Evolutionary conservation across 2,329 filamentous ascomycete genomes (phyloP).

Genomic region (Penicillium sp.): DNA sequence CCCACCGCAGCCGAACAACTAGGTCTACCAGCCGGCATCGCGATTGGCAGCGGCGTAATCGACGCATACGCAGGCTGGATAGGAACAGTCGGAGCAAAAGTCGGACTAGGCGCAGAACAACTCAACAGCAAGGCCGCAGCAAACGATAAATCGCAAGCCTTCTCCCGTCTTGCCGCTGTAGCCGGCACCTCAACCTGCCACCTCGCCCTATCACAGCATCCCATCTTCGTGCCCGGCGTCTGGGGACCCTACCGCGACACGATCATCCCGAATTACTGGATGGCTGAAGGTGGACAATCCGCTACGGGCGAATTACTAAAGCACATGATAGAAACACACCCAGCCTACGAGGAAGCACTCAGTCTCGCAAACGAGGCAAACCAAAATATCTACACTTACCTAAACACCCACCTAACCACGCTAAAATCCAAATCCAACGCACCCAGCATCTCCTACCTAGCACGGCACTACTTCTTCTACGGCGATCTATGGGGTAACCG

Average conservation of each 20-base stretch:
- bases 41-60: slow-evolving; percentile 94
- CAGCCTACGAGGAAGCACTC: slow-evolving; percentile 79
- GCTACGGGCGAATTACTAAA: slow-evolving; percentile 94
- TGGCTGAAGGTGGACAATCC: slow-evolving; percentile 95
- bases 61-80: slow-evolving; percentile 99
- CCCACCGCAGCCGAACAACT: slow-evolving; percentile 82
- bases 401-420: slow-evolving; percentile 82
- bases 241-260: slow-evolving; percentile 98
- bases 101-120: slow-evolving; percentile 71
- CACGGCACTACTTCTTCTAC: slow-evolving; percentile 97
- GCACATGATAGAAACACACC: slow-evolving; percentile 93
- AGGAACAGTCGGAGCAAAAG: slow-evolving; percentile 96
- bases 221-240: slow-evolving; percentile 91
- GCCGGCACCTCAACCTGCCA: slow-evolving; percentile 98
- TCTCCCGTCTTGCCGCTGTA: slow-evolving; percentile 88
- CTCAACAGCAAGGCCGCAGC: slow-evolving; percentile 70
- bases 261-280: slow-evolving; percentile 88
- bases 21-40: slow-evolving; percentile 82
- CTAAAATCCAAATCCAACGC: slow-evolving; percentile 54
- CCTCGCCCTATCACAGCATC: slow-evolving; percentile 89
- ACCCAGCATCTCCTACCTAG: slow-evolving; percentile 81
- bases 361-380: slow-evolving; percentile 80
- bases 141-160: slow-evolving; percentile 90
- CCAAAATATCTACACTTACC: slow-evolving; percentile 88
- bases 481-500: slow-evolving; percentile 97